Evolutionary conservation across 805 yeast genomes (phyloP).

Genomic region (Yarrowia sp.): DNA sequence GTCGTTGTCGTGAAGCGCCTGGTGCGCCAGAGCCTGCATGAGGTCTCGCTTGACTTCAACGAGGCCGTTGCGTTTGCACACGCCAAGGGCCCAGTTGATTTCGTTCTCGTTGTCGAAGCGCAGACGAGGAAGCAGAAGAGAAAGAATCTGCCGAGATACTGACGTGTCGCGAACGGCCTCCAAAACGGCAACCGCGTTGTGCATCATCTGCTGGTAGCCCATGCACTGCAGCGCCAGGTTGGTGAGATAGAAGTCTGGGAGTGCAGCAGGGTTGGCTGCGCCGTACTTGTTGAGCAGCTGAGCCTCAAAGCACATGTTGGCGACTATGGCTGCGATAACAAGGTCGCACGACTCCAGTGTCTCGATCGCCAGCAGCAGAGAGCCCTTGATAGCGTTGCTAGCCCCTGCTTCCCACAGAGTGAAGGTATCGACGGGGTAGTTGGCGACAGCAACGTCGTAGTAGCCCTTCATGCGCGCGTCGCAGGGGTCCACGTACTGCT

Average conservation of each 20-base stretch:
- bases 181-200: conserved; percentile 8
- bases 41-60: conserved; percentile 5
- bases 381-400: conserved; percentile 35
- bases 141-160: conserved; percentile 13
- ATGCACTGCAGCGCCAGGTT: conserved; percentile 28
- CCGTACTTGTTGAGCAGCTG: conserved; percentile 36
- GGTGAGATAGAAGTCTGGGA: conserved; percentile 14
- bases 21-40: conserved; percentile 6
- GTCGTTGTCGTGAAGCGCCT: conserved; percentile 17
- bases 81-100: conserved; percentile 1
- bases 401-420: conserved; percentile 36
- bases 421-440: conserved; percentile 34
- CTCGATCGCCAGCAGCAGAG: conserved; percentile 33
- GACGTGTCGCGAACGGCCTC: not conserved
- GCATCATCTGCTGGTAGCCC: conserved; percentile 27
- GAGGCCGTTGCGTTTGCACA: conserved; percentile 15
- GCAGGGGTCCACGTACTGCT: conserved; percentile 37
- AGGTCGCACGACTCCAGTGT: conserved; percentile 34
- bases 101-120: not conserved
- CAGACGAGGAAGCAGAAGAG: conserved; percentile 3
- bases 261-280: conserved; percentile 7
- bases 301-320: conserved; percentile 36
- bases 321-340: conserved; percentile 36
- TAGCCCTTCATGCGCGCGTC: conserved; percentile 35
- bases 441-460: conserved; percentile 31